Base-by-base conservation (phyloP, 306 rosid genomes). In the Quercus mongolica region DNA sequence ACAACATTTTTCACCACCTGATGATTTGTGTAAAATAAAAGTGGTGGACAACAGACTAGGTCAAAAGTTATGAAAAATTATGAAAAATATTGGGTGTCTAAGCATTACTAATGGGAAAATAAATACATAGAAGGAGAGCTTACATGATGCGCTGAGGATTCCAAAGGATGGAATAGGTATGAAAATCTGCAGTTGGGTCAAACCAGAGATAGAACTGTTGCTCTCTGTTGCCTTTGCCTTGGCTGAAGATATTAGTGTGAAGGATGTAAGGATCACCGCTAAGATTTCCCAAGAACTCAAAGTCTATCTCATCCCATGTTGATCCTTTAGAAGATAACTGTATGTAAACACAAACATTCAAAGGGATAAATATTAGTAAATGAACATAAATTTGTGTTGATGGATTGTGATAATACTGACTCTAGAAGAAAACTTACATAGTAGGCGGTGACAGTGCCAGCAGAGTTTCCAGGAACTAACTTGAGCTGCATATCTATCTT, bases 151-250 rank as follows among this genome's bases (percentile, higher is more conserved):
- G 58, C 26, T 77, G 86, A 23, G 89, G 90, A 25, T 92, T 92
- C 97, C 97, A 92, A 12, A 79, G 84, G 59, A 92, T 78, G 25
- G 96, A 86, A 38, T 91, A 91, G 14, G 94, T 89, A 82, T 91
- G 94, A 35, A 92, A 91, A 80, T 91, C 92, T 18, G 87, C 84
- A 3, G 97, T 89, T 46, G 97, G 96, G 81, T 92, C 94, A 73
- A 92, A 91, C 97, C 96, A 92, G 13, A 92, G 86, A 46, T 83
- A 79, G 82, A 91, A 91, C 25, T 92, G 97, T 62, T 92, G 97
- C 78, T 92, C 91, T 77, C 91, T 92, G 71, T 86, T 83, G 58
- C 97, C 95, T 30, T 87, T 90, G 46, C 97, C 97, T 72, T 90
- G 90, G 78, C 87, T 89, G 74, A 82, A 89, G 69, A 92, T 86